A percentile compares a stretch with the other conserved stretches of the same genome.
These are phyloP conservation scores for Colletotrichum sojae DNA, from an alignment of 2,329 filamentous ascomycete species.

Conservation along the genomic window DNA sequence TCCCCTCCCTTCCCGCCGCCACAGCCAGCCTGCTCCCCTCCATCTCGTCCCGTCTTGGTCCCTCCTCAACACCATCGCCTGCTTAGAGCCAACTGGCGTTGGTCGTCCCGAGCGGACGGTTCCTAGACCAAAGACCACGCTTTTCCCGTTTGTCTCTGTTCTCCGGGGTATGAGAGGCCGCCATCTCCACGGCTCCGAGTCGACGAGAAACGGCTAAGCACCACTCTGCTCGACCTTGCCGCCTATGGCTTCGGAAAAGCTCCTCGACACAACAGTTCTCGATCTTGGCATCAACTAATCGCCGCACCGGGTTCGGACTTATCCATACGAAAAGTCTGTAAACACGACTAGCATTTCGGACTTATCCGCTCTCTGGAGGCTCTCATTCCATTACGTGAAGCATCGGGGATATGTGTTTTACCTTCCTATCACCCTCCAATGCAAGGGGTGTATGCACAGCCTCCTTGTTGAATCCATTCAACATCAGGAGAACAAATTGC, in stretches of 20 bases:
- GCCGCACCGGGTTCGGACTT: neutral
- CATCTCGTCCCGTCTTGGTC: neutral
- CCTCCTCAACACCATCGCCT: neutral
- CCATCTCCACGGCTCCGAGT: neutral
- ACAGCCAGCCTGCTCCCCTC: neutral
- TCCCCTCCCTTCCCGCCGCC: no score
- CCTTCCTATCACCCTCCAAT: no score
- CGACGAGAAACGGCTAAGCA: slow-evolving; percentile 11
- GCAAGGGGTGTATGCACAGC: no score
- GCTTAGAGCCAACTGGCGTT: neutral
- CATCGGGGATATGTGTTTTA: no score
- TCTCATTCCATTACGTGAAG: neutral
- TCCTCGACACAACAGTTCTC: neutral
- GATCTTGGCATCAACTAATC: slow-evolving; percentile 7
- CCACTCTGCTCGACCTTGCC: neutral
- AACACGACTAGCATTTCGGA: neutral
- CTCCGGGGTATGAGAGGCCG: neutral
- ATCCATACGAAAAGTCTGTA: neutral
- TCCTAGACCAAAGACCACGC: neutral
- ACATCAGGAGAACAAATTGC: no score
- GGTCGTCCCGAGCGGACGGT: slow-evolving; percentile 13
- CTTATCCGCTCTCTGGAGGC: neutral
- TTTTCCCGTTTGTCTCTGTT: neutral
- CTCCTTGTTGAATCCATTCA: no score
- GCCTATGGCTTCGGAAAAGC: slow-evolving; percentile 26